Evolutionary conservation across 2,329 filamentous ascomycete genomes (phyloP).

Genomic region (Plectosphaerella sp.): DNA sequence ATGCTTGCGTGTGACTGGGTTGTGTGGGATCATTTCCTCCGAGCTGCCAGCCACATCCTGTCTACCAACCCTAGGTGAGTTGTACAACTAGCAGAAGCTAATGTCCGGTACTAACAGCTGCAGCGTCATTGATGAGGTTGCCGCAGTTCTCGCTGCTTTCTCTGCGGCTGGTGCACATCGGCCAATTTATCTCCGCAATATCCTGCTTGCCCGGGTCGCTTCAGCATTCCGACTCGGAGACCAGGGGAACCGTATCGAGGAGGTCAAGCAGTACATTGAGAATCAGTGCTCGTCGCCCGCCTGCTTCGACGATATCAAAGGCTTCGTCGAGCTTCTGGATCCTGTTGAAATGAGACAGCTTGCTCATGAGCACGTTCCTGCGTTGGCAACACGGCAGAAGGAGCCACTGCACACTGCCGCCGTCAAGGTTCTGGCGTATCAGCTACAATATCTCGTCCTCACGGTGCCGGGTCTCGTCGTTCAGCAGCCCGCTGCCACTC

Average conservation of each 20-base stretch:
- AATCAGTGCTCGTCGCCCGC: slow-evolving; percentile 28
- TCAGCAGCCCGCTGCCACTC: background rate
- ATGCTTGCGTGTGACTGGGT: slow-evolving; percentile 41
- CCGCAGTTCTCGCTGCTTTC: slow-evolving; percentile 7
- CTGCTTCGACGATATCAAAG: slow-evolving; percentile 44
- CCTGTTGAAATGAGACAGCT: slow-evolving; percentile 34
- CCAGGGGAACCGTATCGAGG: slow-evolving; percentile 9
- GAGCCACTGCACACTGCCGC: slow-evolving; percentile 17
- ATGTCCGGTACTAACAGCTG: background rate
- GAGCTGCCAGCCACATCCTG: slow-evolving; percentile 28
- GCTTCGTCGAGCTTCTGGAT: slow-evolving; percentile 36
- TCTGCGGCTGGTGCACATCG: slow-evolving; percentile 6
- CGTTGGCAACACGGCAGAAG: slow-evolving; percentile 21
- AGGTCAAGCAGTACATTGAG: slow-evolving; percentile 30
- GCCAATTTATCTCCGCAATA: slow-evolving; percentile 34
- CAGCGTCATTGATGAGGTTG: slow-evolving; percentile 5
- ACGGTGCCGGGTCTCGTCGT: background rate
- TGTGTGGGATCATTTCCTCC: slow-evolving; percentile 34
- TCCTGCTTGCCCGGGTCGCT: slow-evolving; percentile 31
- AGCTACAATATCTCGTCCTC: slow-evolving; percentile 39
- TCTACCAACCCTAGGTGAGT: slow-evolving; percentile 27
- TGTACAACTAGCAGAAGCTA: no score
- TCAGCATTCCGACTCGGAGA: slow-evolving; percentile 29
- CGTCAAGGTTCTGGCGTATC: slow-evolving; percentile 30
- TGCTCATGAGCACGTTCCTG: slow-evolving; percentile 28